These are phyloP conservation scores for Trichomonas gallinae DNA, from an alignment of 208 protist species.

Conservation along the genomic window DNA sequence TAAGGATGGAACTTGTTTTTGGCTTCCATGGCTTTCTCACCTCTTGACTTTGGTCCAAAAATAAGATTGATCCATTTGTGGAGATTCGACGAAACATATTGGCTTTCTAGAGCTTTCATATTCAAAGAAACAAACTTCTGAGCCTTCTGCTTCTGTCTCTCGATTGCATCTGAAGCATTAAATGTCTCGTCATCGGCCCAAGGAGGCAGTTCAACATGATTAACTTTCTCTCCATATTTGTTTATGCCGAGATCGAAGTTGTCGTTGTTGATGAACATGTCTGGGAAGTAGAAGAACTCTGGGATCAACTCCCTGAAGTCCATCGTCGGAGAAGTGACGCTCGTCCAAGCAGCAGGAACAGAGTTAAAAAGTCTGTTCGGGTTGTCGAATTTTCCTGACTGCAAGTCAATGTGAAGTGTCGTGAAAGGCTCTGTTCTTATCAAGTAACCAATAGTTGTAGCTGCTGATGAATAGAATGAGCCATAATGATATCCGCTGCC, in stretches of 20 bases:
- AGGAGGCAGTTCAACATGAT: conserved; percentile 30
- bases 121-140: conserved; percentile 45
- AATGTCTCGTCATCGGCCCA: conserved; percentile 25
- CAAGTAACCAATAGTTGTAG: conserved; percentile 33
- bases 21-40: background rate
- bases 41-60: conserved; percentile 50
- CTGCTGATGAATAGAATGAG: conserved; percentile 33
- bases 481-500: background rate
- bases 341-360: background rate
- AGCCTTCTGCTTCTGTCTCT: background rate
- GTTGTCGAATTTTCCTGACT: background rate
- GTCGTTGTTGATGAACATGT: conserved; percentile 45
- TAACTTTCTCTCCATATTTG: conserved; percentile 18
- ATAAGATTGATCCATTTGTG: conserved; percentile 57
- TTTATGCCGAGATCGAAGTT: conserved; percentile 39
- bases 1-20: background rate
- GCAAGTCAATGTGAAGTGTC: conserved; percentile 29
- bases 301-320: conserved; percentile 43
- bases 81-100: conserved; percentile 42
- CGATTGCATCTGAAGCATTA: background rate
- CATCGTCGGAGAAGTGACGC: background rate
- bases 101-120: conserved; percentile 44
- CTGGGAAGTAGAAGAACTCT: conserved; percentile 52
- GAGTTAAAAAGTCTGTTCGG: background rate
- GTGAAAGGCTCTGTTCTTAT: conserved; percentile 37